Evolutionary conservation across 2,329 filamentous ascomycete genomes (phyloP).

Genomic region (Apiospora rasikravindrae): DNA sequence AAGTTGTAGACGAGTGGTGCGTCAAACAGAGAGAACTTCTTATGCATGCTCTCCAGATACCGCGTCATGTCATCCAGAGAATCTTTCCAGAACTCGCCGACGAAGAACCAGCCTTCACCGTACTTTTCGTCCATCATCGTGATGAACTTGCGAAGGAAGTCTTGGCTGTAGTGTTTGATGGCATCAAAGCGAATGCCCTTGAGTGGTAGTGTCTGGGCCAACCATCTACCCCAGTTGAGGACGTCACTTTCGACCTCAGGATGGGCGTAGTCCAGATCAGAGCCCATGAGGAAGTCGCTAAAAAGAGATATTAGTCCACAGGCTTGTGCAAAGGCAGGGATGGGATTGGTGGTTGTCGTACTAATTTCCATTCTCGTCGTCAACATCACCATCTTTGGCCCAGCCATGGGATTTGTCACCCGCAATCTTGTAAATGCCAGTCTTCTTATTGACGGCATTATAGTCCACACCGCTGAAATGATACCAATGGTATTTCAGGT

Average conservation of each 20-base stretch:
- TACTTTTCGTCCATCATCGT: conserved; percentile 31
- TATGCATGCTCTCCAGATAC: conserved; percentile 63
- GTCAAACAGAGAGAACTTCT: conserved; percentile 68
- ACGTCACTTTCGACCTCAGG: conserved; percentile 37
- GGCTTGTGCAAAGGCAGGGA: background rate
- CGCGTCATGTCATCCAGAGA: conserved; percentile 59
- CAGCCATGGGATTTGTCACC: conserved; percentile 74
- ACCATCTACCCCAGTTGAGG: conserved; percentile 38
- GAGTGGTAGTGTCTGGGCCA: conserved; percentile 36
- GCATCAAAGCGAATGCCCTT: conserved; percentile 41
- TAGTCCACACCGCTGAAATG: conserved; percentile 74
- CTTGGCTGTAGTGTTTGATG: conserved; percentile 41
- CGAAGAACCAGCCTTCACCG: conserved; percentile 63
- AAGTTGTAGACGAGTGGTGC: conserved; percentile 72
- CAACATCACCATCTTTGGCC: conserved; percentile 53
- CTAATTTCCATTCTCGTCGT: conserved; percentile 64
- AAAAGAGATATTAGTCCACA: conserved; percentile 32
- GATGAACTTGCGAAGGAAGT: conserved; percentile 39
- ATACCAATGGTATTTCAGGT: conserved; percentile 67
- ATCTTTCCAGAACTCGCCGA: conserved; percentile 73
- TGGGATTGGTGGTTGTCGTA: conserved; percentile 1
- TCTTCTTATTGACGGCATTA: conserved; percentile 58
- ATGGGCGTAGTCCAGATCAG: conserved; percentile 39
- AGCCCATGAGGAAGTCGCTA: conserved; percentile 38
- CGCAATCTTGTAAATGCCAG: conserved; percentile 67